Base-by-base conservation (phyloP, 495 filamentous ascomycete species). In the Talaromyces adpressus region DNA sequence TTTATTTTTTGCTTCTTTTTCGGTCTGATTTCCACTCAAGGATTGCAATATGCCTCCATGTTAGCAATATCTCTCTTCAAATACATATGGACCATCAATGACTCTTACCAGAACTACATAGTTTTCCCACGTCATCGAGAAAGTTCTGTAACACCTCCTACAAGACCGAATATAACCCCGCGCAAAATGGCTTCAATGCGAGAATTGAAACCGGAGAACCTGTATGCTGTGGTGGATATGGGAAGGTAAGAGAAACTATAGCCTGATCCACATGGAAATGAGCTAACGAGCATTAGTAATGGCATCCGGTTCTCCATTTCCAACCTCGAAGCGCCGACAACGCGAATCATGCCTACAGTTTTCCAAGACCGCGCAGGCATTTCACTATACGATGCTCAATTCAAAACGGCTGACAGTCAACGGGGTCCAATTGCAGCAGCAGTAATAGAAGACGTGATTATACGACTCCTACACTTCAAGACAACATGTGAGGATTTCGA, bases 251-350 rank as follows among this genome's bases (percentile, higher is more conserved):
- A 73, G 68, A 54, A 25, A 20, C 8, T 49, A 30, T 6, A 7
- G 2, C 22, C 5, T 12, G 23, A 18, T 9, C 3, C 6, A 52
- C 18, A 29, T 29, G 18, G 2, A 3, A 30, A 16, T 25, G 22
- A 22, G 23, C 45, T 62, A 54, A 62, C 6, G 27, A 27, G 4
- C 16, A 18, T 8, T 47, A 96, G 93, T 78, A 97, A 97, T 82
- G 93, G 92, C 64, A 93, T 97, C 67, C 92, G 93, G 52, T 96
- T 96, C 78, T 93, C 90, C 8, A 91, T 97, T 64, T 89, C 92
- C 8, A 85, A 91, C 62, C 82, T 97, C 32, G 82, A 87, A 1
- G 85, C 87, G 7, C 85, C 88, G 2, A 84, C 78, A 3, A 77
- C 87, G 16, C 87, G 93, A 14, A 82, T 92, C 32, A 81, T 96